These are phyloP conservation scores for Microbotryomycetes sp. DNA, from an alignment of 1,284 basidiomycete species.

Conservation along the genomic window DNA sequence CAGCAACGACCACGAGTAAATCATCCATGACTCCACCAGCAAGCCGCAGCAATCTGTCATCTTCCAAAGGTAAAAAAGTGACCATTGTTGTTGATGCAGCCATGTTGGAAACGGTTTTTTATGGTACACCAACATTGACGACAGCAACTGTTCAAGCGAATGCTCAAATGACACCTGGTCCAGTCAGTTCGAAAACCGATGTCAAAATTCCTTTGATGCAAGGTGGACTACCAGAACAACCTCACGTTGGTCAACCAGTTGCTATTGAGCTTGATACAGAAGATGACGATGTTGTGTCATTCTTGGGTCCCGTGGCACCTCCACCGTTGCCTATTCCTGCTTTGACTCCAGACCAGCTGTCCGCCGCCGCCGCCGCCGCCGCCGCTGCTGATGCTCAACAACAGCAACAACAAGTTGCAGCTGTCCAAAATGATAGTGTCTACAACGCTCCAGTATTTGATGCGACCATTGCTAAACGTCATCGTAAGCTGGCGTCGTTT, in stretches of 20 bases:
- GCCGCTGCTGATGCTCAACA: too few species aligned
- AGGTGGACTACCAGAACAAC: neutral
- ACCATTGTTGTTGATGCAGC: neutral
- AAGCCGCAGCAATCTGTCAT: neutral
- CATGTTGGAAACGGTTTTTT: neutral
- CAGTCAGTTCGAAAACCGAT: neutral
- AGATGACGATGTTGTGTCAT: neutral
- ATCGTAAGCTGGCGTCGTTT: neutral
- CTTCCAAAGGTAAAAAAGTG: neutral
- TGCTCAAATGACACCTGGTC: neutral
- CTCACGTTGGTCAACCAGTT: neutral
- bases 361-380: too few species aligned
- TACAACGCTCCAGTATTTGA: neutral
- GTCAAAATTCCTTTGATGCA: neutral
- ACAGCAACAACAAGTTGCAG: too few species aligned
- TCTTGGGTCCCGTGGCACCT: neutral
- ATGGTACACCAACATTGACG: neutral
- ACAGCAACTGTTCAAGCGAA: neutral
- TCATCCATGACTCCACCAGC: neutral
- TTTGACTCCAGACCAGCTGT: neutral
- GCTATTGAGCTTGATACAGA: neutral
- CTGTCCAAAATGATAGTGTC: neutral
- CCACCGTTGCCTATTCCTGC: neutral
- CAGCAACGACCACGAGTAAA: neutral
- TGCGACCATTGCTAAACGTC: neutral